Conservation (phyloP, 306 rosid genomes). For the Cyamopsis tetragonoloba region DNA sequence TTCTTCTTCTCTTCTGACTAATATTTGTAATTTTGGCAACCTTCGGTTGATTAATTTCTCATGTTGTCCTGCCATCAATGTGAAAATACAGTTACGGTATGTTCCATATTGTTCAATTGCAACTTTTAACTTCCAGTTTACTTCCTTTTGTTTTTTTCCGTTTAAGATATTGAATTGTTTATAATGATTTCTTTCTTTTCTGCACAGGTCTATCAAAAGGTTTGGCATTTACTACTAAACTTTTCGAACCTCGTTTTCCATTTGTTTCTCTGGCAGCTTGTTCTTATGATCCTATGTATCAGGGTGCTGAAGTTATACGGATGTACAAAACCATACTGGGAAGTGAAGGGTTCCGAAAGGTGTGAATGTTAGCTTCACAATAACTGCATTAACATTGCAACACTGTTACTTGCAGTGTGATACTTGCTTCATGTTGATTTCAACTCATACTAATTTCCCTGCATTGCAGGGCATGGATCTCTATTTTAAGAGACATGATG, state of each 20-base stretch:
- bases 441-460: conserved; percentile 9
- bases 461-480: conserved; percentile 94
- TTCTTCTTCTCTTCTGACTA: conserved; percentile 31
- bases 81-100: conserved; percentile 88
- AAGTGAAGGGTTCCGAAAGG: conserved; percentile 85
- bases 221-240: conserved; percentile 32
- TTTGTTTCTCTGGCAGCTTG: conserved; percentile 16
- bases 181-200: conserved; percentile 23
- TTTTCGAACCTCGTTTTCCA: conserved; percentile 27
- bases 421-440: conserved; percentile 9
- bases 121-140: background rate
- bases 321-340: conserved; percentile 98
- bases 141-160: conserved; percentile 6
- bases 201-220: conserved; percentile 98
- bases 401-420: conserved; percentile 14
- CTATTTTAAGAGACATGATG: conserved; percentile 94
- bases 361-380: conserved; percentile 39
- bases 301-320: conserved; percentile 99
- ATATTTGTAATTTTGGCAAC: conserved; percentile 34
- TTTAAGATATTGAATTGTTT: conserved; percentile 31
- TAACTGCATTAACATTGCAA: background rate
- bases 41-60: conserved; percentile 35
- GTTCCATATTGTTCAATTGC: conserved; percentile 24
- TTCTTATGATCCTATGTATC: conserved; percentile 39
- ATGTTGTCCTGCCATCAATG: conserved; percentile 43